phyloP scores from a whole-genome alignment of 2,329 filamentous ascomycete genomes.

The Lecanicillium sp. region DNA sequence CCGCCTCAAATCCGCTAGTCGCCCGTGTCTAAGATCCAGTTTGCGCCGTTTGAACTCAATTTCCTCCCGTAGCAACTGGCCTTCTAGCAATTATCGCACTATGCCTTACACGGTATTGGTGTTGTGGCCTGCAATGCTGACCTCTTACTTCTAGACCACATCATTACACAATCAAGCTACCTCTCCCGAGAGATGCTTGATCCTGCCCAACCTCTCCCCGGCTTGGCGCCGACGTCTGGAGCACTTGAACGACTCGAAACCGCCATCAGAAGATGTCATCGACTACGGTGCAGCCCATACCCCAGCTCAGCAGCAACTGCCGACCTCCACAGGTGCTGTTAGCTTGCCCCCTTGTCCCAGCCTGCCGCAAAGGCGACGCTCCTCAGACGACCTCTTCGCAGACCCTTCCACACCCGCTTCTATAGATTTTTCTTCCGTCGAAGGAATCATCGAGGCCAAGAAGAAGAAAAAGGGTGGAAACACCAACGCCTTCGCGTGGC shows the following conservation, averaged over 20 bases:
- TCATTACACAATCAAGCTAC: too few relatives aligned
- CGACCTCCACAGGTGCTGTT: not conserved
- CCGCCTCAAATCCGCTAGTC: too few relatives aligned
- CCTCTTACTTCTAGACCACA: too few relatives aligned
- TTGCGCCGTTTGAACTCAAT: too few relatives aligned
- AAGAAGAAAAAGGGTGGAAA: constrained; percentile 11
- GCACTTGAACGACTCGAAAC: not conserved
- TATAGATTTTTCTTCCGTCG: constrained; percentile 14
- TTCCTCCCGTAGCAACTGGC: too few relatives aligned
- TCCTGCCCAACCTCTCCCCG: constrained; percentile 6
- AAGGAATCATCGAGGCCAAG: constrained; percentile 13
- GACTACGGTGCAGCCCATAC: not conserved
- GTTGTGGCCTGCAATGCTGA: too few relatives aligned
- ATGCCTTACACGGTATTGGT: too few relatives aligned
- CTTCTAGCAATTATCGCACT: too few relatives aligned
- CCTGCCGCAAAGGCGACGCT: not conserved
- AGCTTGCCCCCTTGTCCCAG: not conserved
- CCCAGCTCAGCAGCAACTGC: constrained; percentile 1
- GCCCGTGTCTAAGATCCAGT: too few relatives aligned
- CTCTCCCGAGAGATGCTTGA: constrained; percentile 2
- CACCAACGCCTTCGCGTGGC: constrained; percentile 5
- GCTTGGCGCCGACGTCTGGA: constrained; percentile 6
- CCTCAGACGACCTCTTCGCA: constrained; percentile 10
- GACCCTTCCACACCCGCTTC: constrained; percentile 15
- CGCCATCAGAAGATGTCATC: not conserved